A percentile compares a stretch with the other conserved stretches of the same genome.
Conservation (phyloP, 2,329 filamentous ascomycete species). For the Colletotrichum kahawae region DNA sequence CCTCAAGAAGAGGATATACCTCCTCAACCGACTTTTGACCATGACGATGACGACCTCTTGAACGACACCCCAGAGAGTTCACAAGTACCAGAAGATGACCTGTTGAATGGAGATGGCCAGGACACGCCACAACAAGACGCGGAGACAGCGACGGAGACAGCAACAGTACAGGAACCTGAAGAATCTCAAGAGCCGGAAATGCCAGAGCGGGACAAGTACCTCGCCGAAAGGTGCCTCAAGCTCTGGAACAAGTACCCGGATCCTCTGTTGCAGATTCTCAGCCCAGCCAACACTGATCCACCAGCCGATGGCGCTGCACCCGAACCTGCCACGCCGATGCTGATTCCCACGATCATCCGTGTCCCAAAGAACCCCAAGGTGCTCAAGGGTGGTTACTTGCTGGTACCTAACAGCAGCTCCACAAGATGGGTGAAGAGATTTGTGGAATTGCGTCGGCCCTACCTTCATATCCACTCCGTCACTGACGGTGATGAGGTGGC, state of each 20-base stretch:
- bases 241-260: constrained; percentile 70
- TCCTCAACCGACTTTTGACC: constrained; percentile 46
- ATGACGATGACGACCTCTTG: constrained; percentile 61
- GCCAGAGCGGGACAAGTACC: constrained; percentile 47
- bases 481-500: constrained; percentile 89
- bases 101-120: constrained; percentile 25
- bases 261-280: constrained; percentile 59
- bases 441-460: constrained; percentile 88
- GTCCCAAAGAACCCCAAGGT: constrained; percentile 82
- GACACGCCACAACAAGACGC: constrained; percentile 28
- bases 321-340: constrained; percentile 61
- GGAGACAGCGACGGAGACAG: constrained; percentile 24
- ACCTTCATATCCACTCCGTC: constrained; percentile 87
- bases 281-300: constrained; percentile 68
- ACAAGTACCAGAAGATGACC: constrained; percentile 40
- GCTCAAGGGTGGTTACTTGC: constrained; percentile 85
- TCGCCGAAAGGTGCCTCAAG: constrained; percentile 62
- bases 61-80: constrained; percentile 62
- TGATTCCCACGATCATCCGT: constrained; percentile 77
- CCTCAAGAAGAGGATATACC: constrained; percentile 40
- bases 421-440: constrained; percentile 91
- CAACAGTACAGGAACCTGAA: constrained; percentile 21
- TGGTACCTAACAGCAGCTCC: constrained; percentile 82
- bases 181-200: constrained; percentile 38
- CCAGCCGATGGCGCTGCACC: constrained; percentile 65